Percentiles rank a stretch among this genome's conserved stretches.
phyloP scores from a whole-genome alignment of 2,329 filamentous ascomycete species.

The Lizonia empirigonia region DNA sequence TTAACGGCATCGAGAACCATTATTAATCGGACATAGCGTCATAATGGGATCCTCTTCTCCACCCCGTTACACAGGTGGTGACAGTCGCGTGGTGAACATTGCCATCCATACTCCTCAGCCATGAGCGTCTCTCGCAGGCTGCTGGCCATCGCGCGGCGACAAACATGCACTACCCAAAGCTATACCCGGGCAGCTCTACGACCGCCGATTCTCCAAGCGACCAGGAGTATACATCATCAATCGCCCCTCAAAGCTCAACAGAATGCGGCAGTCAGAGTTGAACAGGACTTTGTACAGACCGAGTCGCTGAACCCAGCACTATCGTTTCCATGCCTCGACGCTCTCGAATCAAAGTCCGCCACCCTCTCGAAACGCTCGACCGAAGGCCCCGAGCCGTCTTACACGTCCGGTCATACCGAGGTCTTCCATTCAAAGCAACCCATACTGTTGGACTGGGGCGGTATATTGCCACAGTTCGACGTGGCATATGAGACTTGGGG shows the following conservation, averaged over 20 bases:
- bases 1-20: constrained; percentile 8
- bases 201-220: constrained; percentile 16
- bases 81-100: constrained; percentile 6
- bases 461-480: constrained; percentile 84
- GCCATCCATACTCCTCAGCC: constrained; percentile 1
- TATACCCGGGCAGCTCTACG: constrained; percentile 16
- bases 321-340: constrained; percentile 51
- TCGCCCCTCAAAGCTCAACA: constrained; percentile 33
- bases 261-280: constrained; percentile 23
- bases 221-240: constrained; percentile 40
- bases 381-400: constrained; percentile 88
- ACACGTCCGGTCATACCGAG: constrained; percentile 86
- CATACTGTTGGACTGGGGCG: constrained; percentile 90
- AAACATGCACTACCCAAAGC: constrained; percentile 11
- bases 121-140: constrained; percentile 43
- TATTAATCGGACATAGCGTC: constrained; percentile 13
- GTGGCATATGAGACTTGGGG: constrained; percentile 97
- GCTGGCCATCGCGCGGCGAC: constrained; percentile 30
- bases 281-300: constrained; percentile 26
- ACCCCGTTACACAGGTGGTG: background rate
- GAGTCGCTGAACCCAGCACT: constrained; percentile 49
- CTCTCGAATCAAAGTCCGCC: constrained; percentile 60
- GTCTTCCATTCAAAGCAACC: constrained; percentile 75
- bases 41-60: constrained; percentile 7
- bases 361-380: constrained; percentile 70